Evolutionary conservation across 2,329 filamentous ascomycete species (phyloP), one percentile per base, ranked within the genome.

Genomic region (Berkeleyomyces rouxiae): DNA sequence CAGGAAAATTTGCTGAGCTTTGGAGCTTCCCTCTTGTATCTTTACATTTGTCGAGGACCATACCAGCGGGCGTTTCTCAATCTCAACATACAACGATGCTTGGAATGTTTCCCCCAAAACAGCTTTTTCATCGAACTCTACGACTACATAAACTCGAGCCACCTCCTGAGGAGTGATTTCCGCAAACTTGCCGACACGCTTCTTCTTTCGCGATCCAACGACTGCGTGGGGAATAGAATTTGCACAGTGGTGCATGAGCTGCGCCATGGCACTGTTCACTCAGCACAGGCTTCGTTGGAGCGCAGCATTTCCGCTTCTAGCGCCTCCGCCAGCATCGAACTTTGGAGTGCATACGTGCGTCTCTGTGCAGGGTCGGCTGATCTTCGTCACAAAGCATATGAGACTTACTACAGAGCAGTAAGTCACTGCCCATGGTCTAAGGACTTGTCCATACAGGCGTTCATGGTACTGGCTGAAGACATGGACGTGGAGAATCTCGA

Each of bases 91-190:
- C 73, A 76, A 3, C 73, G 76, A 1, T 87, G 85, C 65, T 75
- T 93, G 31, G 68, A 68, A 0, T 70, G 74, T 5, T 95, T 90
- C 70, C 89, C 90, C 0, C 76, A 77, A 58, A 96, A 96, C 73
- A 87, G 83, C 1, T 77, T 89, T 4, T 85, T 96, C 65, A 78
- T 95, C 0, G 77, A 80, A 1, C 74, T 93, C 0, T 86, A 86
- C 66, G 80, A 84, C n/a, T 87, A 85, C 77, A 84, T 88, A 66
- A 85, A 92, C 70, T 78, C 82, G 1, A 82, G 85, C 6, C 82
- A 89, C 51, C 81, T 85, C 33, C 79, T 93, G 61, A 82, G 90
- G 65, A 88, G 95, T 67, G 86, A 88, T 16, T 82, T 95, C 23
- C 83, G 87, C n/a, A 77, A 80, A 4, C 73, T 88, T 7, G 74